These are phyloP conservation scores for Daldinia sp. DNA, from an alignment of 2,329 filamentous ascomycete species.

Conservation along the genomic window DNA sequence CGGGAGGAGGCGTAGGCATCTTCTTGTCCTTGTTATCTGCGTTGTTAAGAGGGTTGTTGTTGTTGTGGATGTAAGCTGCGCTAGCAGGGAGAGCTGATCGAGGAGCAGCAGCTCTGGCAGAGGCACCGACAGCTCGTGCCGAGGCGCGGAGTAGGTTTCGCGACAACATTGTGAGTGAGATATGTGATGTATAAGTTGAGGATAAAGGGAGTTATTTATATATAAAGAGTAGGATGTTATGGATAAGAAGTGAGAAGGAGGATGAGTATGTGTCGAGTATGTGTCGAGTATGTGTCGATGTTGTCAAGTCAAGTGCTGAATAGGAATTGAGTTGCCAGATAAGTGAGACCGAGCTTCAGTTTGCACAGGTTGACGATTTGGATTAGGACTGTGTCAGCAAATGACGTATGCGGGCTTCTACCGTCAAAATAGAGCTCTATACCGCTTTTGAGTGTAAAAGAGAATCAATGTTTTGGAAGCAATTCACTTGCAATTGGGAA, in stretches of 20 bases:
- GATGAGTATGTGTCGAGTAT: neutral
- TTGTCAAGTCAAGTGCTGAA: slow-evolving; percentile 6
- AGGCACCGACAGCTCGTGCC: slow-evolving; percentile 31
- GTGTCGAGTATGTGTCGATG: neutral
- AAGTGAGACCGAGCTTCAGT: slow-evolving; percentile 25
- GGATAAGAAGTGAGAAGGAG: neutral
- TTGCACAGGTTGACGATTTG: slow-evolving; percentile 16
- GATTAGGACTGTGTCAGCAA: slow-evolving; percentile 28
- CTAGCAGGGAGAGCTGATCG: slow-evolving; percentile 30
- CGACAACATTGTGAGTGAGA: slow-evolving; percentile 30
- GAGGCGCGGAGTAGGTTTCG: slow-evolving; percentile 34
- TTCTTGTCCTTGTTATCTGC: slow-evolving; percentile 44
- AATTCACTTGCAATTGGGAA: slow-evolving; percentile 20
- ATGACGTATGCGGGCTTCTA: slow-evolving; percentile 38
- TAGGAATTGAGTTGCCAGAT: neutral
- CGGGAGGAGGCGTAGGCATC: slow-evolving; percentile 51
- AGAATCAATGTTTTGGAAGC: slow-evolving; percentile 22
- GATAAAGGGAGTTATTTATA: neutral
- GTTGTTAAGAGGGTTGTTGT: slow-evolving; percentile 37
- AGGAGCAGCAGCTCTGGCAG: slow-evolving; percentile 30
- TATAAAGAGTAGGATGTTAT: slow-evolving; percentile 6
- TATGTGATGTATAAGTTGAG: neutral
- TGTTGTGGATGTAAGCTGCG: slow-evolving; percentile 42
- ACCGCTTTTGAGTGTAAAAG: slow-evolving; percentile 22
- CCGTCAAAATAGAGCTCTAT: slow-evolving; percentile 30